Evolutionary conservation across 805 yeast species (phyloP), one percentile per base, ranked within the genome.

Genomic region (Ogataea nakhonphanomensis): DNA sequence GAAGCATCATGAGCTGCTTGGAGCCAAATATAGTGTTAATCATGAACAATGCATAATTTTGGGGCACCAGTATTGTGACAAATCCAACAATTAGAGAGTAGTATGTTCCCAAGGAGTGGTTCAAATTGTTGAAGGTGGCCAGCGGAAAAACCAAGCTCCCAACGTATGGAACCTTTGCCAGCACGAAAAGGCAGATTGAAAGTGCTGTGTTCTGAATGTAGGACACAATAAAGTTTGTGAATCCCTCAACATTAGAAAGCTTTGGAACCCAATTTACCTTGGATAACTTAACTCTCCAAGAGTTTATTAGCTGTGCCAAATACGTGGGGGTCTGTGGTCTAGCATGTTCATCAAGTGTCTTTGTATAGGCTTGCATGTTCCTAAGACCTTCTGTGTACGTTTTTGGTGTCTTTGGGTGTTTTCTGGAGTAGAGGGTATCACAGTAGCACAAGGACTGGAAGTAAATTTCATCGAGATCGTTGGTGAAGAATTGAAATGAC

Each of bases 21-120:
- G 71, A 60, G 3, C 79, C 80, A 63, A 72, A 70, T 46, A 67
- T 73, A 2, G 71, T 60, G 12, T 71, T 59, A 27, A 76, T 51
- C 24, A 73, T 58, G 8, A 62, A 43, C 15, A 70, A 54, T 10
- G 69, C 54, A 44, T 62, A 57, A 22, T 54, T 39, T 20, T 59
- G 51, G 0, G 79, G 72, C 11, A 67, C 37, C 8, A 67, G 29
- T 14, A 62, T 52, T 10, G 73, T 50, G 0, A 67, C 54, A 2
- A 58, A 41, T 31, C 69, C 66, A 4, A 76, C 55, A 1, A 55
- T 39, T 3, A 63, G 39, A 0, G 82, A 71, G 7, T 74, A 61
- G 3, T 69, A 49, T 0, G 74, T 58, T 1, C 84, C 83, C 13
- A 74, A 60, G 15, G 66, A 65, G 30, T 59, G 62, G 47, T 70